Evolutionary conservation across 495 filamentous ascomycete genomes (phyloP).

Genomic region (Neurospora discreta): DNA sequence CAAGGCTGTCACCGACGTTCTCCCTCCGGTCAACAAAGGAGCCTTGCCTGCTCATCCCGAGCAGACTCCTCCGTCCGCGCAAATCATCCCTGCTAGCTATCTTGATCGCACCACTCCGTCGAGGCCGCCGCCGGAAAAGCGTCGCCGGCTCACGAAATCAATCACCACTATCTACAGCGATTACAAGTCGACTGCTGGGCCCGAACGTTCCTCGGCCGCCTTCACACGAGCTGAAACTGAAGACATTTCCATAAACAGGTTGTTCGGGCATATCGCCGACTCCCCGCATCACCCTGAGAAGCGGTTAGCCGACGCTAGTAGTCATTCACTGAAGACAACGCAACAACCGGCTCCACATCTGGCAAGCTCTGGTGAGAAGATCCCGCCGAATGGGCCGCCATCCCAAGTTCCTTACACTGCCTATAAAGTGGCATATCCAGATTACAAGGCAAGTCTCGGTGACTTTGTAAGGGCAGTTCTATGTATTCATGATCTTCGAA

Average conservation of each 20-base stretch:
- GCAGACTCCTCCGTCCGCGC: slow-evolving; percentile 30
- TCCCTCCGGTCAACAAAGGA: slow-evolving; percentile 11
- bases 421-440: slow-evolving; percentile 47
- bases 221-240: background rate
- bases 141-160: slow-evolving; percentile 6
- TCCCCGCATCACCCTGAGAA: background rate
- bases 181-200: background rate
- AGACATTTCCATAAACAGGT: background rate
- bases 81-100: slow-evolving; percentile 28
- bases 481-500: slow-evolving; percentile 39
- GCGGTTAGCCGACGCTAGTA: background rate
- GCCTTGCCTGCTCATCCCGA: background rate
- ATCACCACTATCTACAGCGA: background rate
- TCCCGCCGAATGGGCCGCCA: slow-evolving; percentile 12
- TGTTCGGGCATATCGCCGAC: background rate
- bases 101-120: background rate
- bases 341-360: background rate
- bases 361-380: slow-evolving; percentile 5
- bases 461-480: slow-evolving; percentile 46
- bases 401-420: slow-evolving; percentile 28
- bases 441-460: slow-evolving; percentile 39
- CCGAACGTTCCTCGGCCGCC: background rate
- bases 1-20: slow-evolving; percentile 29
- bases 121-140: background rate
- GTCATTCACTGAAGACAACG: background rate